Conservation (phyloP, 1,139 yeast species). For the Blastobotrys serpentis region DNA sequence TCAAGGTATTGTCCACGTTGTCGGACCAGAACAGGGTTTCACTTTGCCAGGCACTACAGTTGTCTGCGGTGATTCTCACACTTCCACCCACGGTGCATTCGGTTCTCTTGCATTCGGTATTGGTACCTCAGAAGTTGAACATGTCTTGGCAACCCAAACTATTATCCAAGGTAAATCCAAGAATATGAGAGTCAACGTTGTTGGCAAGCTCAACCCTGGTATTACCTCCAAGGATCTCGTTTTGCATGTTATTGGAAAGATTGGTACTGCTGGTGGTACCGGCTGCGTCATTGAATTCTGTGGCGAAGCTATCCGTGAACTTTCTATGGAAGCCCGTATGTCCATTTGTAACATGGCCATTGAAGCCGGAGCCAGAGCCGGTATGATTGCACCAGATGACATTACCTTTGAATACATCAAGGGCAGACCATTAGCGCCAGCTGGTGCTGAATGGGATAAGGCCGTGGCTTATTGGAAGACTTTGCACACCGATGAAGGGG, state of each 20-base stretch:
- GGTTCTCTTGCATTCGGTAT: constrained; percentile 98
- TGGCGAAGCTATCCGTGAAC: constrained; percentile 84
- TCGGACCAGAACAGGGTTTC: constrained; percentile 98
- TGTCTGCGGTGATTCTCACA: constrained; percentile 98
- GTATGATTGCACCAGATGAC: constrained; percentile 96
- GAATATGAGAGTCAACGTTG: constrained; percentile 85
- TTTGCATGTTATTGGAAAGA: constrained; percentile 89
- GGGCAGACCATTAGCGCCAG: constrained; percentile 93
- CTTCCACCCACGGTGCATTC: constrained; percentile 98
- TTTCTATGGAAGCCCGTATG: constrained; percentile 99
- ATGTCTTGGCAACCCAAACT: constrained; percentile 96
- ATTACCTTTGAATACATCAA: constrained; percentile 81
- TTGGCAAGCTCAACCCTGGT: constrained; percentile 81
- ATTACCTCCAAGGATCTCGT: constrained; percentile 94
- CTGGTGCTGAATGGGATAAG: constrained; percentile 91
- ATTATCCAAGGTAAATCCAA: constrained; percentile 91
- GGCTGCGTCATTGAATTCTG: constrained; percentile 96
- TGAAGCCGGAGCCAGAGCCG: constrained; percentile 99
- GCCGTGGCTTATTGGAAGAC: constrained; percentile 91
- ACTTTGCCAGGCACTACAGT: constrained; percentile 98
- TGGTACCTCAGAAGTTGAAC: constrained; percentile 98
- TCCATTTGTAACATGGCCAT: constrained; percentile 98
- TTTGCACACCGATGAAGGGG: constrained; percentile 82
- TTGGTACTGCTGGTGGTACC: constrained; percentile 99
- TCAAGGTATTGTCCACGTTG: constrained; percentile 97